These are phyloP conservation scores for Nitzschia sp. DNA, from an alignment of 108 stramenopile genomes.

Conservation along the genomic window DNA sequence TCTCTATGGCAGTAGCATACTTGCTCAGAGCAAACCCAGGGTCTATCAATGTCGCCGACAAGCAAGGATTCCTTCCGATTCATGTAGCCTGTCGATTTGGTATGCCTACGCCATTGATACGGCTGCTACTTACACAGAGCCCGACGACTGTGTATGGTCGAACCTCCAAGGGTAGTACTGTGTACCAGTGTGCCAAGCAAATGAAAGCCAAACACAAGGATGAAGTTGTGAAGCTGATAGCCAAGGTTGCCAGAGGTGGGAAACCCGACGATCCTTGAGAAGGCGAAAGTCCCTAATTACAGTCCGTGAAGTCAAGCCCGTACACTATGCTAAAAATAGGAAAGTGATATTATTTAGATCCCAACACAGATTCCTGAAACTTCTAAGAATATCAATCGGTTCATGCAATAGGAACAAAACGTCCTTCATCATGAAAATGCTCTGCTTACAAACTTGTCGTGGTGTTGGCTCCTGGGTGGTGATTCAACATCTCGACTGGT, in stretches of 20 bases:
- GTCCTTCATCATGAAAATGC: background rate
- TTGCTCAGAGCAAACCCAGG: slow-evolving; percentile 10
- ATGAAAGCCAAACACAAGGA: slow-evolving; percentile 3
- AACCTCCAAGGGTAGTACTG: slow-evolving; percentile 6
- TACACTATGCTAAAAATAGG: too few species aligned
- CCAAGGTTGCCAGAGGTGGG: too few species aligned
- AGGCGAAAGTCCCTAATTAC: too few species aligned
- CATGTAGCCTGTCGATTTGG: slow-evolving; percentile 14
- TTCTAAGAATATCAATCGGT: too few species aligned
- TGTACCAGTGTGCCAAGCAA: background rate
- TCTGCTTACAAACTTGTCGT: slow-evolving; percentile 17
- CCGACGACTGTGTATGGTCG: background rate
- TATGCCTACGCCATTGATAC: slow-evolving; percentile 3
- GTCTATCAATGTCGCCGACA: background rate
- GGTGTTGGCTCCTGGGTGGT: slow-evolving; percentile 11
- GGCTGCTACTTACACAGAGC: background rate
- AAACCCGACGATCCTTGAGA: too few species aligned
- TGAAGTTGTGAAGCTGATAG: background rate
- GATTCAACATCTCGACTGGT: slow-evolving; percentile 28
- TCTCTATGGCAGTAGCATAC: background rate
- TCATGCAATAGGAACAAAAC: too few species aligned
- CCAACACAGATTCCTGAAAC: too few species aligned
- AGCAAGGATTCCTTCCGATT: slow-evolving; percentile 12
- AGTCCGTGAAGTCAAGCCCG: too few species aligned
- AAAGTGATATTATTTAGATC: too few species aligned